Conservation (phyloP, 2,329 filamentous ascomycete species). For the Sphaerulina populicola region DNA sequence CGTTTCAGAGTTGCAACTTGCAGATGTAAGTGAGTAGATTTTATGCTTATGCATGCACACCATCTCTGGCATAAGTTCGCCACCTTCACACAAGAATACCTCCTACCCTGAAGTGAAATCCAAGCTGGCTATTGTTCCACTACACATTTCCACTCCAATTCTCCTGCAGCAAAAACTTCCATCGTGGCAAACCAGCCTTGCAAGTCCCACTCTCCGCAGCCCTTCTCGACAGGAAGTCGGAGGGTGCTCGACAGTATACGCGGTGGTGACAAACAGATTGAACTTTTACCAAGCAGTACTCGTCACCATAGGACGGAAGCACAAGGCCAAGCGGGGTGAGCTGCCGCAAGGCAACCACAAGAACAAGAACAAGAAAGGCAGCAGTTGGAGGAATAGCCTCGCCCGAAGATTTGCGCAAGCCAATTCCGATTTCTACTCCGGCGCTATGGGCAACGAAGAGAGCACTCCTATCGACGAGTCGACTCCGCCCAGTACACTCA, state of each 20-base stretch:
- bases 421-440: slow-evolving; percentile 13
- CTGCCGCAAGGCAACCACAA: slow-evolving; percentile 25
- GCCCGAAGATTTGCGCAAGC: slow-evolving; percentile 5
- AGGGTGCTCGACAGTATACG: neutral
- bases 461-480: slow-evolving; percentile 59
- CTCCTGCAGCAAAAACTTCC: slow-evolving; percentile 7
- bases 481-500: slow-evolving; percentile 56
- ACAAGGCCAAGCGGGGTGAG: slow-evolving; percentile 37
- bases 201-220: neutral
- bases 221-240: neutral
- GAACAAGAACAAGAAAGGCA: slow-evolving; percentile 21
- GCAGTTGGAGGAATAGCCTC: slow-evolving; percentile 22
- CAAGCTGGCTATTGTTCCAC: slow-evolving; percentile 4
- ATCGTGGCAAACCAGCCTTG: slow-evolving; percentile 9
- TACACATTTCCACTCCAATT: neutral
- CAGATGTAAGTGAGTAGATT: too few species aligned
- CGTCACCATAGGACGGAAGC: slow-evolving; percentile 46
- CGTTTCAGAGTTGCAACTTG: too few species aligned
- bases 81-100: neutral
- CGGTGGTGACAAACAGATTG: slow-evolving; percentile 9
- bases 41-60: neutral
- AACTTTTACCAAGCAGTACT: slow-evolving; percentile 11
- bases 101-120: neutral
- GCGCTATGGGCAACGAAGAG: slow-evolving; percentile 78
- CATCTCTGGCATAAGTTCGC: neutral